These are phyloP conservation scores for Alternaria atra DNA, from an alignment of 2,329 filamentous ascomycete genomes.

Conservation along the genomic window DNA sequence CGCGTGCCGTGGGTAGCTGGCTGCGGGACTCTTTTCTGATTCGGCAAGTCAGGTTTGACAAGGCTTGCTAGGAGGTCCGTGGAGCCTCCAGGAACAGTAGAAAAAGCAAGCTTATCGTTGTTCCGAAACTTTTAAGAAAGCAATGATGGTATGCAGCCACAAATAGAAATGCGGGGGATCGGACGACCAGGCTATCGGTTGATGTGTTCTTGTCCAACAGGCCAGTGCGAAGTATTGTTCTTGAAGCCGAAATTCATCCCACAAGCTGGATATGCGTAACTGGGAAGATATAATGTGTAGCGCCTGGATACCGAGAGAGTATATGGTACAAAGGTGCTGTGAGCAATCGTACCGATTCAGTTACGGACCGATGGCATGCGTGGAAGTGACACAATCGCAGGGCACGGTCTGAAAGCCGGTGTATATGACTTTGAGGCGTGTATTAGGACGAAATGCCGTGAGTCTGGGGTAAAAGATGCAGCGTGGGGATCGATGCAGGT, in stretches of 20 bases:
- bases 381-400: constrained; percentile 29
- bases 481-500: constrained; percentile 37
- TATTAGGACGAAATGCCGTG: constrained; percentile 21
- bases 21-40: constrained; percentile 38
- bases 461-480: constrained; percentile 43
- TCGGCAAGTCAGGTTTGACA: constrained; percentile 30
- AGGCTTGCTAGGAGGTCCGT: constrained; percentile 40
- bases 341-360: constrained; percentile 20
- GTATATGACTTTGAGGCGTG: constrained; percentile 24
- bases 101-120: constrained; percentile 42
- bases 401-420: constrained; percentile 24
- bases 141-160: constrained; percentile 29
- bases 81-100: constrained; percentile 27
- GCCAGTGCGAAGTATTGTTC: constrained; percentile 54
- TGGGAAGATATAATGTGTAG: constrained; percentile 2
- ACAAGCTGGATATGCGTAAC: constrained; percentile 17
- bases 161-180: constrained; percentile 31
- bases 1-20: constrained; percentile 40
- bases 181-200: constrained; percentile 44
- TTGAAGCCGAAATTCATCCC: constrained; percentile 55
- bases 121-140: constrained; percentile 31
- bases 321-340: constrained; percentile 18
- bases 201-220: constrained; percentile 57
- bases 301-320: constrained; percentile 10
- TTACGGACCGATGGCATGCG: constrained; percentile 24